Evolutionary conservation across 345 rosid genomes (phyloP).

Genomic region (Camelina hispida): DNA sequence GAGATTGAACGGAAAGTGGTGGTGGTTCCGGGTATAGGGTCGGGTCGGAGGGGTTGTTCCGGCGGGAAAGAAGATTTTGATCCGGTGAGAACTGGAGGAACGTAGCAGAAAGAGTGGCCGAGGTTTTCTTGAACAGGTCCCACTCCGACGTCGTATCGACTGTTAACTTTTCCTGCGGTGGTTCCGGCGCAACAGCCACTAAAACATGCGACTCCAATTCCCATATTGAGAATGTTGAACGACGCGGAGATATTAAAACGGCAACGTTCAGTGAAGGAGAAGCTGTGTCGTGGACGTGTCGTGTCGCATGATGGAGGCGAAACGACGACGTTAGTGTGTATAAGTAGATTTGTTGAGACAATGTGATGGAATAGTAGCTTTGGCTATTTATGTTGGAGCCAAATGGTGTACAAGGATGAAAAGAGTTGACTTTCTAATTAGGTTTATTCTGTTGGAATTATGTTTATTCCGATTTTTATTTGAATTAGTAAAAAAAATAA

Average conservation of each 20-base stretch:
- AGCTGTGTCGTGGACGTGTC: slow-evolving; percentile 46
- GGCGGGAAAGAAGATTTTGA: slow-evolving; percentile 32
- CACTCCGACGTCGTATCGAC: slow-evolving; percentile 49
- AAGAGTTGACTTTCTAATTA: slow-evolving; percentile 34
- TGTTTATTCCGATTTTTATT: slow-evolving; percentile 23
- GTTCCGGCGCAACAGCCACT: slow-evolving; percentile 59
- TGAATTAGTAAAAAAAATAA: slow-evolving; percentile 27
- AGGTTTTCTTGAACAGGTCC: slow-evolving; percentile 51
- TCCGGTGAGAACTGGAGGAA: slow-evolving; percentile 56
- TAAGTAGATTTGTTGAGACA: neutral
- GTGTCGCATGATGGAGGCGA: slow-evolving; percentile 36
- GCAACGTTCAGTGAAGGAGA: neutral
- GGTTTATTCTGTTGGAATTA: slow-evolving; percentile 37
- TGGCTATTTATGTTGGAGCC: slow-evolving; percentile 38
- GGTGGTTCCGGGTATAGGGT: slow-evolving; percentile 48
- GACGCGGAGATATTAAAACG: slow-evolving; percentile 18
- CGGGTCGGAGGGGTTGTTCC: slow-evolving; percentile 49
- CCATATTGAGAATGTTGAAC: slow-evolving; percentile 50
- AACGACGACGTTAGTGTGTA: neutral
- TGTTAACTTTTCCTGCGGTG: slow-evolving; percentile 50
- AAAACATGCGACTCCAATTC: slow-evolving; percentile 50
- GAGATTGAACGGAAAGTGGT: slow-evolving; percentile 79
- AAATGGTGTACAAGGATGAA: slow-evolving; percentile 23
- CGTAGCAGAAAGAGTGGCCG: slow-evolving; percentile 89
- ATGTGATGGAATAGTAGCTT: neutral